phyloP scores from a whole-genome alignment of 2,329 filamentous ascomycete genomes.

The Penicillium sp. region DNA sequence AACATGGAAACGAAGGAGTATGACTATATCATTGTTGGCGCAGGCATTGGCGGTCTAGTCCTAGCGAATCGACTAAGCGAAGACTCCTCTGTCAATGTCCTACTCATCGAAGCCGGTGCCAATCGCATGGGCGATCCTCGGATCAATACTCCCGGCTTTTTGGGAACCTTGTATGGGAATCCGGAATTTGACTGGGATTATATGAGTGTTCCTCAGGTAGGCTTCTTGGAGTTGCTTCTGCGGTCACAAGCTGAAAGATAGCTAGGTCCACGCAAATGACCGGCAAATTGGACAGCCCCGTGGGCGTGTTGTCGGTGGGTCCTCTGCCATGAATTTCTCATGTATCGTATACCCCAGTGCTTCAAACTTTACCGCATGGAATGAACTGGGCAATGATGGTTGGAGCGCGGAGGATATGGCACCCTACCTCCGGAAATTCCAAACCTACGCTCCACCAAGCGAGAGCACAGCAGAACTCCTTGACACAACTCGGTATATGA shows the following conservation, averaged over 20 bases:
- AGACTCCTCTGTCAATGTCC: slow-evolving; percentile 27
- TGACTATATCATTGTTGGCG: slow-evolving; percentile 39
- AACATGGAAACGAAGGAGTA: slow-evolving; percentile 8
- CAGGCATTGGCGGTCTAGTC: slow-evolving; percentile 36
- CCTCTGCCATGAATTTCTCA: slow-evolving; percentile 51
- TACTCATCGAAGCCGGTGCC: slow-evolving; percentile 35
- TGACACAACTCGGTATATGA: slow-evolving; percentile 20
- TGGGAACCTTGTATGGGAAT: slow-evolving; percentile 21
- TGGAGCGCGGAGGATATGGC: slow-evolving; percentile 52
- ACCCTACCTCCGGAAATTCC: slow-evolving; percentile 56
- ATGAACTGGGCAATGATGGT: slow-evolving; percentile 49
- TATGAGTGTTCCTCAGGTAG: slow-evolving; percentile 31
- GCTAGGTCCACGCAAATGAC: slow-evolving; percentile 38
- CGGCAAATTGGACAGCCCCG: slow-evolving; percentile 49
- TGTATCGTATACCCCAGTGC: slow-evolving; percentile 25
- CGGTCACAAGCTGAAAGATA: background rate
- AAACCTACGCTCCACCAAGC: slow-evolving; percentile 32
- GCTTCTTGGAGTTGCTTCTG: background rate
- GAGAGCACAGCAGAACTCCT: slow-evolving; percentile 19
- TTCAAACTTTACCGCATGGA: slow-evolving; percentile 53
- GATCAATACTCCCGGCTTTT: slow-evolving; percentile 26
- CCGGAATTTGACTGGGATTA: slow-evolving; percentile 33
- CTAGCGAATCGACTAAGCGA: slow-evolving; percentile 37
- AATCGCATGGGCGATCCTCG: slow-evolving; percentile 28
- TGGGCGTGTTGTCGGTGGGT: slow-evolving; percentile 56